A percentile compares a stretch with the other conserved stretches of the same genome.
Evolutionary conservation across 1,139 yeast genomes (phyloP).

Genomic region (Scheffersomyces parashehatae): DNA sequence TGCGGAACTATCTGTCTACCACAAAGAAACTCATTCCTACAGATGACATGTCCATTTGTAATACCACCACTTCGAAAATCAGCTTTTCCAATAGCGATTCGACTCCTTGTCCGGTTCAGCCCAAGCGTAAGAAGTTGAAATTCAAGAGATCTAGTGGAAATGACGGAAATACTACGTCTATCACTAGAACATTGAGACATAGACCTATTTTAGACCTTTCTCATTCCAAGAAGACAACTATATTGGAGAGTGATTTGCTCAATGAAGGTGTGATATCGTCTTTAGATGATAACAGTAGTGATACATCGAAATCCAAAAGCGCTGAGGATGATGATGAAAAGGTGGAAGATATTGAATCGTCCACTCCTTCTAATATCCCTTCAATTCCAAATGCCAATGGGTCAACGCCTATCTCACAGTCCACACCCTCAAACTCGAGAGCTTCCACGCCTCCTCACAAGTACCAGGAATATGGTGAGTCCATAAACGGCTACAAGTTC

Average conservation of each 20-base stretch:
- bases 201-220: conserved; percentile 18
- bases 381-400: conserved; percentile 4
- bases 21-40: background rate
- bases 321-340: conserved; percentile 7
- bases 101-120: conserved; percentile 26
- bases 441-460: conserved; percentile 19
- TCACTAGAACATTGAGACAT: conserved; percentile 9
- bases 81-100: conserved; percentile 25
- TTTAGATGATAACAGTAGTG: background rate
- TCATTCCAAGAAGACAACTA: conserved; percentile 13
- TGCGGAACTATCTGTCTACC: background rate
- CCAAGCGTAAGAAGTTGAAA: conserved; percentile 20
- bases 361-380: conserved; percentile 4
- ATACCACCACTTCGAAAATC: conserved; percentile 14
- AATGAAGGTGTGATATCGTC: background rate
- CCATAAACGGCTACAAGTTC: conserved; percentile 37
- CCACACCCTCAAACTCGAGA: conserved; percentile 26
- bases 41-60: conserved; percentile 14
- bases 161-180: conserved; percentile 19
- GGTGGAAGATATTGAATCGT: conserved; percentile 7
- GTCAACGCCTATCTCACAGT: conserved; percentile 23
- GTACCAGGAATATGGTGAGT: conserved; percentile 23
- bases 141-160: conserved; percentile 8
- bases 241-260: no score
- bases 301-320: no score